Conservation (phyloP, 208 protist species). For the Blastocrithidia nonstop region DNA sequence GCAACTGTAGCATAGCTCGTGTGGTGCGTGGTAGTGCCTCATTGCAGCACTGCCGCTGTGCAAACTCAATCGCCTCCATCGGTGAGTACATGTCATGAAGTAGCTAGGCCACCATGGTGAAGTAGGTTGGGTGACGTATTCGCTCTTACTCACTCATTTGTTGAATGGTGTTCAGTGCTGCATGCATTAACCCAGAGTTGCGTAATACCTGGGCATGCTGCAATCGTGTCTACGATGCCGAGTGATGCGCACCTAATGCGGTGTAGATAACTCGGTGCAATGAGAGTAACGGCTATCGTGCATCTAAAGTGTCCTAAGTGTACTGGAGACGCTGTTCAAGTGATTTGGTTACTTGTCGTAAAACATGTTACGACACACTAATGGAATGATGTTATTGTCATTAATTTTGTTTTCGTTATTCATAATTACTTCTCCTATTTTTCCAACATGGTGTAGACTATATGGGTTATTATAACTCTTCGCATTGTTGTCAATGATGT, state of each 20-base stretch:
- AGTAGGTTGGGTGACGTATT: constrained; percentile 24
- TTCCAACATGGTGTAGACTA: no score
- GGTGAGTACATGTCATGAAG: constrained; percentile 66
- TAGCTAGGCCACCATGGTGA: constrained; percentile 73
- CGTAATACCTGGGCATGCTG: constrained; percentile 65
- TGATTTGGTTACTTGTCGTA: constrained; percentile 3
- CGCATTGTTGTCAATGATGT: no score
- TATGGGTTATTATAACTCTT: no score
- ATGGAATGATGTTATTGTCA: background rate
- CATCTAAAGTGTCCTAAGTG: constrained; percentile 42
- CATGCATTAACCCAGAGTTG: constrained; percentile 54
- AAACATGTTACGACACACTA: background rate
- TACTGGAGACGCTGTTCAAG: constrained; percentile 20
- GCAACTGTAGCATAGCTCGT: constrained; percentile 54
- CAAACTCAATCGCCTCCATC: constrained; percentile 68
- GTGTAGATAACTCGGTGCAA: constrained; percentile 68
- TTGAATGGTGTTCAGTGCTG: constrained; percentile 49
- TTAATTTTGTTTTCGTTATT: background rate
- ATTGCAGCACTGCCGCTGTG: constrained; percentile 22
- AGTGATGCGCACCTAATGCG: constrained; percentile 26
- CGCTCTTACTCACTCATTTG: no score
- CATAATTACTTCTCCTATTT: no score
- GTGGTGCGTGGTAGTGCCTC: constrained; percentile 9
- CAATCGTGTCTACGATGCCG: constrained; percentile 64
- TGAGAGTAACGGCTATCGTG: constrained; percentile 65